Evolutionary conservation across 371 early-diverging fungal species (phyloP).

Genomic region (Coemansia sp.): DNA sequence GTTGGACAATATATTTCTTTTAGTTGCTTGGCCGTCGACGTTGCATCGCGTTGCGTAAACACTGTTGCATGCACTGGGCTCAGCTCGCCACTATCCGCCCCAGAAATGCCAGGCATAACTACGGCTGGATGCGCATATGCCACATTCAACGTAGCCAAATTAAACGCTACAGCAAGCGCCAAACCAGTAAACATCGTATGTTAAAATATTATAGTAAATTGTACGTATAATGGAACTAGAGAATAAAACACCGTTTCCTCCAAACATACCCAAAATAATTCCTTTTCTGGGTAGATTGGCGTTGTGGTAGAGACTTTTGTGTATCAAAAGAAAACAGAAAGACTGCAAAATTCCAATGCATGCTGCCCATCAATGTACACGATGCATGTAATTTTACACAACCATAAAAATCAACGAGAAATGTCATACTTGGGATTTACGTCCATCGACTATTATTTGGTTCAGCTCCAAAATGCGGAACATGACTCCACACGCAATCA

Average conservation of each 20-base stretch:
- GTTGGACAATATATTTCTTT: conserved; percentile 9
- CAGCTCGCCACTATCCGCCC: too few species aligned
- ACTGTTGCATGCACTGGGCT: not conserved
- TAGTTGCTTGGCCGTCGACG: not conserved
- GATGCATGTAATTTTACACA: too few species aligned
- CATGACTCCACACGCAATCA: conserved; percentile 1
- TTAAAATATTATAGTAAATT: too few species aligned
- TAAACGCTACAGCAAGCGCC: not conserved
- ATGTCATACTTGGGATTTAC: not conserved
- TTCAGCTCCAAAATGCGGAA: not conserved
- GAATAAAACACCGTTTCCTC: too few species aligned
- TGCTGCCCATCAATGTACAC: too few species aligned
- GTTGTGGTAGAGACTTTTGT: too few species aligned
- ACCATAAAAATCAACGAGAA: not conserved
- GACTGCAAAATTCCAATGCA: not conserved
- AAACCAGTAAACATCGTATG: not conserved
- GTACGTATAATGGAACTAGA: too few species aligned
- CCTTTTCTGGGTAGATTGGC: too few species aligned
- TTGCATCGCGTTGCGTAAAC: not conserved
- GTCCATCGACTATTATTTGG: not conserved
- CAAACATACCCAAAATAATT: too few species aligned
- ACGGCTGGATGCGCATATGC: not conserved
- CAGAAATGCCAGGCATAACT: too few species aligned
- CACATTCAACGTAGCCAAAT: not conserved
- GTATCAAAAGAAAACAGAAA: not conserved